phyloP scores from a whole-genome alignment of 2,329 filamentous ascomycete species.

The Cladosporium sp. region DNA sequence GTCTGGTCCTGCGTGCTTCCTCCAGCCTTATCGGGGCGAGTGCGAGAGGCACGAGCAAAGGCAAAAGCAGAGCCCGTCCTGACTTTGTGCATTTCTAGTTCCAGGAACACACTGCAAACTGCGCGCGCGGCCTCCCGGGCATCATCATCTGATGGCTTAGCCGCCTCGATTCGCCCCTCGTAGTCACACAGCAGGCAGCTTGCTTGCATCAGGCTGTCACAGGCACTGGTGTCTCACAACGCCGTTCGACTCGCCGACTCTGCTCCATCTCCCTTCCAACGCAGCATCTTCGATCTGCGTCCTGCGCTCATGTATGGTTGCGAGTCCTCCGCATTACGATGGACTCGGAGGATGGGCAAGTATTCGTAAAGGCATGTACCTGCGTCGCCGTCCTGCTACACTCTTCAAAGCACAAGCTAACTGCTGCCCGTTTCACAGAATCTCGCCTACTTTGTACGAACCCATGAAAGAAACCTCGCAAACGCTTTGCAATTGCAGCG shows the following conservation, averaged over 20 bases:
- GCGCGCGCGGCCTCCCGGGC: slow-evolving; percentile 8
- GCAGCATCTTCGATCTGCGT: slow-evolving; percentile 17
- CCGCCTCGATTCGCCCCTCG: slow-evolving; percentile 12
- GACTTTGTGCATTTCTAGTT: slow-evolving; percentile 5
- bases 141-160: slow-evolving; percentile 19
- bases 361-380: slow-evolving; percentile 76
- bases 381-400: not conserved
- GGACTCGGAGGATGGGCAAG: slow-evolving; percentile 86
- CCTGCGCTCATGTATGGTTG: slow-evolving; percentile 26
- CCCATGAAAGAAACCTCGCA: slow-evolving; percentile 93
- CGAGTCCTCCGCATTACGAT: slow-evolving; percentile 47
- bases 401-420: slow-evolving; percentile 6
- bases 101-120: not conserved
- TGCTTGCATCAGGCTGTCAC: not conserved
- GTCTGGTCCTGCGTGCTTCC: slow-evolving; percentile 8
- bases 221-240: slow-evolving; percentile 8
- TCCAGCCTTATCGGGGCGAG: slow-evolving; percentile 15
- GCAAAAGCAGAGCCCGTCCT: slow-evolving; percentile 9
- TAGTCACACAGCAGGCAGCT: slow-evolving; percentile 18
- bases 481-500: slow-evolving; percentile 88
- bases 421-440: slow-evolving; percentile 58
- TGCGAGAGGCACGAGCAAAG: slow-evolving; percentile 1
- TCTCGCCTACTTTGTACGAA: slow-evolving; percentile 92
- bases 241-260: slow-evolving; percentile 2
- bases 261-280: slow-evolving; percentile 11